Evolutionary conservation across 148 eudicot genomes (phyloP), one percentile per base, ranked within the genome.

Genomic region (Nyssa sinensis): DNA sequence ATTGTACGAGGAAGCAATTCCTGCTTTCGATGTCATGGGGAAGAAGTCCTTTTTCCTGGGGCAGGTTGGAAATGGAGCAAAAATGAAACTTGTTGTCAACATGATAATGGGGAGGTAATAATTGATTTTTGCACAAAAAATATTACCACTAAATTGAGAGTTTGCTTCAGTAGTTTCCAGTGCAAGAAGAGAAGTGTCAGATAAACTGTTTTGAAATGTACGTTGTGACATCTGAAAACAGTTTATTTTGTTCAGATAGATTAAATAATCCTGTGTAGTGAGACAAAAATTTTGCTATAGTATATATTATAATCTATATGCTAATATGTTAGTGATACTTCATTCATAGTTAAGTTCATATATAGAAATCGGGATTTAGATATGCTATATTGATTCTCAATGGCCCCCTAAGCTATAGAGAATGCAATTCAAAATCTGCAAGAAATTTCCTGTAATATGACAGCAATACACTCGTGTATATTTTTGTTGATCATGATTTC

Each of bases 71-170:
- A 91, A 96, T 72, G 99, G 97, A 81, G 99, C 99, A 57, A 89
- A 87, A 83, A 96, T 93, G 99, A 96, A 96, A 88, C 99, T 96
- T 74, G 99, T 93, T 34, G 94, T 96, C 80, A 96, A 96, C 86
- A 96, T 93, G 99, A 85, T 91, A 58, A 93, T 96, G 99, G 99
- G 99, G 73, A 96, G 99, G 99, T 96, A 82, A 62, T 58, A 63
- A 41, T 58, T 47, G 27, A 39, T 49, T 69, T 69, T 69, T 30
- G 37, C 3, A 12, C 61, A 29, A 51, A 51, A 31, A 44, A 30
- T 49, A 51, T 51, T 29, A 2, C 47, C 13, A 12, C n/a, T 51
- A 13, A 16, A 28, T 41, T 24, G 19, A 27, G 28, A 27, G 25
- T 0, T 44, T 21, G 34, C 55, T 49, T 3, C 61, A 41, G 72